A percentile compares a stretch with the other conserved stretches of the same genome.
phyloP scores from a whole-genome alignment of 2,329 filamentous ascomycete species.

The Colletotrichum lentis region DNA sequence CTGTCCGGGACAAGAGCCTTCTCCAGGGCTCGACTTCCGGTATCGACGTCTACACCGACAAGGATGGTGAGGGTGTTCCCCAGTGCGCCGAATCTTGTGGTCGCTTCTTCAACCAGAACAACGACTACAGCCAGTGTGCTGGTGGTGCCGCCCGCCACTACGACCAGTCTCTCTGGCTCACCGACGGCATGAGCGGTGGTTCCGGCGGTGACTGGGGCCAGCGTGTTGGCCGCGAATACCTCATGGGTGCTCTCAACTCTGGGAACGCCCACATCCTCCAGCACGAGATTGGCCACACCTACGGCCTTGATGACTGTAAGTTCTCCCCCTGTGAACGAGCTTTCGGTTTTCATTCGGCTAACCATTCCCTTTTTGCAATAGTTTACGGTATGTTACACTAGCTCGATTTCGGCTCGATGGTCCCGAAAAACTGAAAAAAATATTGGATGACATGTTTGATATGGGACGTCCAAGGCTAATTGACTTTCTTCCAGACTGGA shows the following conservation, averaged over 20 bases:
- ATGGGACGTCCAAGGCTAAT: background rate
- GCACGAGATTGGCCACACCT: constrained; percentile 58
- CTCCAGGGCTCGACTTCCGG: constrained; percentile 50
- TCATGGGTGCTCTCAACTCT: constrained; percentile 48
- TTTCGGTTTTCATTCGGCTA: background rate
- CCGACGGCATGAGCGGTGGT: constrained; percentile 54
- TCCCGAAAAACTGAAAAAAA: background rate
- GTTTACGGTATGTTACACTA: constrained; percentile 24
- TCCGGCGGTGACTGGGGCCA: constrained; percentile 59
- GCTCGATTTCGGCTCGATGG: too few relatives aligned
- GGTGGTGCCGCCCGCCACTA: constrained; percentile 53
- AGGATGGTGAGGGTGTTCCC: constrained; percentile 51
- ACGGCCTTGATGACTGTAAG: constrained; percentile 51
- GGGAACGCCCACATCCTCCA: constrained; percentile 55
- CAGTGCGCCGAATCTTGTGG: constrained; percentile 54
- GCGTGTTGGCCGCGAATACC: constrained; percentile 54
- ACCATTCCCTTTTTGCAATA: background rate
- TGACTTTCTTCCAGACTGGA: constrained; percentile 48
- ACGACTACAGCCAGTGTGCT: constrained; percentile 52
- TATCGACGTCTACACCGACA: constrained; percentile 54
- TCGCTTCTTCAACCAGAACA: constrained; percentile 55
- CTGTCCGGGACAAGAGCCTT: constrained; percentile 49
- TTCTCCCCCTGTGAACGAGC: background rate
- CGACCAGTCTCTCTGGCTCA: constrained; percentile 58
- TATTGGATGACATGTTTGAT: background rate